phyloP scores from a whole-genome alignment of 192 early-diverging fungal genomes.

The Podila horticola region DNA sequence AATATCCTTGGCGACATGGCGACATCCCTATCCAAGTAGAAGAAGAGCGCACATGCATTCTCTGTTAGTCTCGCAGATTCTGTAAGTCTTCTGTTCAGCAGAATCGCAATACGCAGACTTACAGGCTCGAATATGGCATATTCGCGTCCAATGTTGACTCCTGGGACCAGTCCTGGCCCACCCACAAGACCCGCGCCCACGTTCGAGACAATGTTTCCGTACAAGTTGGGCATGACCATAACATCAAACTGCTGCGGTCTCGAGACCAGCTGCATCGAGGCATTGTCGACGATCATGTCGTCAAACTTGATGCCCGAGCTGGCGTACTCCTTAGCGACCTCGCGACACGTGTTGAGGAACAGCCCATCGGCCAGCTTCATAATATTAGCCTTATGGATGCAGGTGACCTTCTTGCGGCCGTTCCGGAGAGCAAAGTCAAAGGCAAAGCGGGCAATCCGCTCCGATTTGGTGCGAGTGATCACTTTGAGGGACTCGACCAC shows the following conservation, averaged over 20 bases:
- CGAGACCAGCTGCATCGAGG: constrained; percentile 98
- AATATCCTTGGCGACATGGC: constrained; percentile 97
- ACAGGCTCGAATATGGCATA: constrained; percentile 97
- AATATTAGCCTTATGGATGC: constrained; percentile 99
- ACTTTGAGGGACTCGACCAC: constrained; percentile 99
- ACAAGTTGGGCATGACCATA: constrained; percentile 99
- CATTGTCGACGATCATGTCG: constrained; percentile 99
- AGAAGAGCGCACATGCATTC: neutral
- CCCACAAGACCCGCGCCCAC: constrained; percentile 96
- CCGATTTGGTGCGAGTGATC: constrained; percentile 94
- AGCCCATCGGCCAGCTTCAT: constrained; percentile 99
- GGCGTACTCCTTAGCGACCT: constrained; percentile 93
- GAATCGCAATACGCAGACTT: constrained; percentile 9
- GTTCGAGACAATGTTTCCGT: constrained; percentile 99
- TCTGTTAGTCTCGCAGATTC: too few species aligned
- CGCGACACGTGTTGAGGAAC: constrained; percentile 95
- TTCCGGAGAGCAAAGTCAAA: constrained; percentile 99
- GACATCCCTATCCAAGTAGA: constrained; percentile 71
- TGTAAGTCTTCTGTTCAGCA: too few species aligned
- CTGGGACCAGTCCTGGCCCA: constrained; percentile 94
- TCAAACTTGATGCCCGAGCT: constrained; percentile 88
- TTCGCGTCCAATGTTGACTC: constrained; percentile 96
- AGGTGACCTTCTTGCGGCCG: constrained; percentile 96
- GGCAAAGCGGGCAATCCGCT: constrained; percentile 97
- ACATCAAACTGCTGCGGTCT: constrained; percentile 98